Evolutionary conservation across 371 early-diverging fungal genomes (phyloP), one percentile per base, ranked within the genome.

Genomic region (Dinochytrium kinnereticum): DNA sequence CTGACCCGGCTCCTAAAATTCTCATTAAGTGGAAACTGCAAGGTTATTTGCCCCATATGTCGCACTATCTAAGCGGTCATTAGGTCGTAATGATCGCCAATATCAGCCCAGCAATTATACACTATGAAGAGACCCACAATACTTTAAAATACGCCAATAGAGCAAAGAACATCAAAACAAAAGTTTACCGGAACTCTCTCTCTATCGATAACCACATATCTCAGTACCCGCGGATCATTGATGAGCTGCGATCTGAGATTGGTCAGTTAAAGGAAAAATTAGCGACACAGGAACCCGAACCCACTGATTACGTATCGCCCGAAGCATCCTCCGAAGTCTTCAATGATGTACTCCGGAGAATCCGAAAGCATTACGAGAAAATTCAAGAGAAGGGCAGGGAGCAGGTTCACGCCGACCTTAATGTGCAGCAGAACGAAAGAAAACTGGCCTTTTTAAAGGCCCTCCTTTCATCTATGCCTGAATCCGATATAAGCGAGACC

Each of bases 101-200:
- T 74, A 90, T 95, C 51, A 90, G 89, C 28, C 94, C 94, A 31
- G 83, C 88, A 2, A 81, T 85, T 33, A 79, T 82, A 33, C 89
- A 92, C 73, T 91, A 87, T 68, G 94, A 94, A 69, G 96, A 95
- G 76, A 94, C 94, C 3, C 87, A 90, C 69, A 94, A 94, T 78
- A 97, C 96, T 0, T 86, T 97, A 19, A 92, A 93, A 77, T 96
- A 95, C 78, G 96, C 96, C 0, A 91, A 88, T 78, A 85, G 95
- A 2, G 94, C 94, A 3, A 89, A 91, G 74, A 87, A 88, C 59
- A 95, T 95, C 78, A 90, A 88, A 71, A 93, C 83, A 13, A 82
- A 80, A 68, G 76, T 78, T 2, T 44, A 44, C 19, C 70, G 66
- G 50, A 77, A 77, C 55, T 40, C 65, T 7, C 38, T 73, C 15